phyloP scores from a whole-genome alignment of 805 yeast genomes.

The Candida morakotiae region DNA sequence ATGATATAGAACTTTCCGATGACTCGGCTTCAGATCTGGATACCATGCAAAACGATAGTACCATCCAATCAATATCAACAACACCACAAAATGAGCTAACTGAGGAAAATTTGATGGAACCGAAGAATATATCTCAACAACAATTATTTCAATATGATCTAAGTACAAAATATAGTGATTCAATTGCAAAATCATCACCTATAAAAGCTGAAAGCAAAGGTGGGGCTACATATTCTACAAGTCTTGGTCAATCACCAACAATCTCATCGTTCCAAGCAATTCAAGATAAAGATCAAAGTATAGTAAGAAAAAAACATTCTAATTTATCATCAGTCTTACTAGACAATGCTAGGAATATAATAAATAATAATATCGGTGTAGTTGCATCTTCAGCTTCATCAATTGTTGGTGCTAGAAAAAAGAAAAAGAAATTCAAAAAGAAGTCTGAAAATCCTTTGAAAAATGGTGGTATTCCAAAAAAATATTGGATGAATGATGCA shows the following conservation, averaged over 20 bases:
- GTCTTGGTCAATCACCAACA: constrained; percentile 16
- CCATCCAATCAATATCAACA: neutral
- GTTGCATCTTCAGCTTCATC: constrained; percentile 31
- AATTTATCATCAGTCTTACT: constrained; percentile 30
- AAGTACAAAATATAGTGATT: constrained; percentile 20
- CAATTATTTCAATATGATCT: constrained; percentile 9
- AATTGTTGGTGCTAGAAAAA: constrained; percentile 17
- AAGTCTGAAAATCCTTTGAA: constrained; percentile 40
- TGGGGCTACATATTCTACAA: constrained; percentile 5
- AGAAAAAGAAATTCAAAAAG: constrained; percentile 24
- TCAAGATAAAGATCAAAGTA: constrained; percentile 16
- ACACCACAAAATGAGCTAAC: neutral
- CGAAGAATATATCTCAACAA: neutral
- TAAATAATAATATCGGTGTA: constrained; percentile 22
- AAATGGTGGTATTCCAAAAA: constrained; percentile 57
- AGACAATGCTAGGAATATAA: constrained; percentile 36
- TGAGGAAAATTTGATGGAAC: neutral
- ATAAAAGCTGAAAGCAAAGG: constrained; percentile 19
- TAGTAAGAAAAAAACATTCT: constrained; percentile 21
- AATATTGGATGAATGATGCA: constrained; percentile 96
- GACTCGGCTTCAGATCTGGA: constrained; percentile 43
- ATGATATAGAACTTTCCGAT: constrained; percentile 43
- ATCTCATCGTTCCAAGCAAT: constrained; percentile 23
- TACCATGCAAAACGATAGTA: constrained; percentile 20
- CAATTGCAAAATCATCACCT: constrained; percentile 25